phyloP scores from a whole-genome alignment of 768 basidiomycete genomes.

The Xerocomus brunneocitrinus region DNA sequence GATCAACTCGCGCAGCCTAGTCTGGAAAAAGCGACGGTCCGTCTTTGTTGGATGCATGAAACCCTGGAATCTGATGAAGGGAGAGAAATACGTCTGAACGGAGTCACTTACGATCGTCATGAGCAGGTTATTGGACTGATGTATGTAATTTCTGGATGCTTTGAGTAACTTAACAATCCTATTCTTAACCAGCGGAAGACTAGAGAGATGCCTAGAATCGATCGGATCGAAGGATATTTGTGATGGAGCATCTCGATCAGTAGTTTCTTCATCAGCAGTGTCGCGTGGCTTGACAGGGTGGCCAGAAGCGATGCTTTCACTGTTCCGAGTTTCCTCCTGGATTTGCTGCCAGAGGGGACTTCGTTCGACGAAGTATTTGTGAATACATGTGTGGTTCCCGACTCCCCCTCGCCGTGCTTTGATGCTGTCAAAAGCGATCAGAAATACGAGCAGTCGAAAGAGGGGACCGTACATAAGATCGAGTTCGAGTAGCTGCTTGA shows the following conservation, averaged over 20 bases:
- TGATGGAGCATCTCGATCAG: conserved; percentile 14
- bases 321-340: conserved; percentile 50
- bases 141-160: conserved; percentile 62
- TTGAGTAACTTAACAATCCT: conserved; percentile 71
- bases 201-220: conserved; percentile 73
- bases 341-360: conserved; percentile 75
- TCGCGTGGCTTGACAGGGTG: conserved; percentile 10
- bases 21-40: conserved; percentile 80
- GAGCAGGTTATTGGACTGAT: conserved; percentile 73
- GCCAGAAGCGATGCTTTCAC: conserved; percentile 14
- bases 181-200: conserved; percentile 63
- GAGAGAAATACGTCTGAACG: background rate
- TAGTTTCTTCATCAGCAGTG: conserved; percentile 23
- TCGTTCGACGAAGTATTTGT: conserved; percentile 78
- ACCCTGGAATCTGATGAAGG: conserved; percentile 45
- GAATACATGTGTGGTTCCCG: conserved; percentile 74
- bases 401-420: conserved; percentile 77
- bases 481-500: conserved; percentile 69
- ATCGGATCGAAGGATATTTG: conserved; percentile 63
- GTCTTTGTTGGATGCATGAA: conserved; percentile 69
- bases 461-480: conserved; percentile 57
- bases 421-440: conserved; percentile 38
- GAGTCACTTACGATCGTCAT: conserved; percentile 57
- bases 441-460: background rate
- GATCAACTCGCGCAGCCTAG: conserved; percentile 66